Evolutionary conservation across 257 asterid genomes (phyloP), one percentile per base, ranked within the genome.

Genomic region (Coffea canephora): DNA sequence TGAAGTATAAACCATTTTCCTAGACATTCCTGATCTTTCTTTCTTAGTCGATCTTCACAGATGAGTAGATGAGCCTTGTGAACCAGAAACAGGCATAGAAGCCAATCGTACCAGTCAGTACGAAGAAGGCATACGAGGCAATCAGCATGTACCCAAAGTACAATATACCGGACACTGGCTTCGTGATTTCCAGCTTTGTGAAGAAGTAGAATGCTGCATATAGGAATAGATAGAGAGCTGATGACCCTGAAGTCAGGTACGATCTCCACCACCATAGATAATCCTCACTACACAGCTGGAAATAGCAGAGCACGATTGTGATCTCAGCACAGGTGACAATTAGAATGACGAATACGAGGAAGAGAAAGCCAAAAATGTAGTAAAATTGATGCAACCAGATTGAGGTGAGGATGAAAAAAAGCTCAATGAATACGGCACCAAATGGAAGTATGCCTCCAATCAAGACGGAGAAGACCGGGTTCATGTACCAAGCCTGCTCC

Each of bases 211-310:
- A 91, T 43, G 90, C 94, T 19, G 97, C 96, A 52, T 91, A 90
- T 16, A 93, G 89, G 91, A 93, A 91, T 61, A 93, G 94, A 83
- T 93, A 93, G 80, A 91, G 77, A 11, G 97, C 96, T 1, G 98
- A 93, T 12, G 98, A 93, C 12, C 97, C 97, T 10, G 98, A 86
- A 5, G 98, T 93, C 68, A 90, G 88, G 80, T 93, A 93, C 19
- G 98, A 90, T 68, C 98, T 90, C 98, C 98, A 94, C 98, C 97
- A 94, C 98, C 98, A 94, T 16, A 85, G 87, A 76, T 92, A 94
- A 83, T 94, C 98, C 91, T 94, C 98, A 41, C 98, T 92, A 87
- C 98, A 94, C 70, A 94, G 92, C 81, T 94, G 98, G 94, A 94
- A 94, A 82, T 92, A 94, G 94, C 97, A 92, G 19, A 94, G 91